These are phyloP conservation scores for Candida namnaoensis DNA, from an alignment of 805 yeast genomes.

Conservation along the genomic window DNA sequence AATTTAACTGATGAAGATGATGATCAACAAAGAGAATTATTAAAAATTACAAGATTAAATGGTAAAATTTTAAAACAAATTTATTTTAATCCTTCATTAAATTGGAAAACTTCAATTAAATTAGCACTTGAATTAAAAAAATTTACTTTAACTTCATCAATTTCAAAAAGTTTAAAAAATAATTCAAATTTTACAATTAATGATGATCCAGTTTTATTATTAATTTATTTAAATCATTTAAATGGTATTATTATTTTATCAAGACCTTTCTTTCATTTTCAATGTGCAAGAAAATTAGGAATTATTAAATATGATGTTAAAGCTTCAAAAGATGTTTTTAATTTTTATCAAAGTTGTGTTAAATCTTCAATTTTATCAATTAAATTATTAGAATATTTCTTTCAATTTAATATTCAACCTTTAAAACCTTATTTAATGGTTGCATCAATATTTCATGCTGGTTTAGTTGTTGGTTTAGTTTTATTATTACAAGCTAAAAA, in stretches of 20 bases:
- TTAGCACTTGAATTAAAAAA: conserved; percentile 26
- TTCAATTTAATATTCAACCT: conserved; percentile 22
- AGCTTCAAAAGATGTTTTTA: conserved; percentile 5
- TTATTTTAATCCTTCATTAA: conserved; percentile 23
- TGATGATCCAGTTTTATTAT: conserved; percentile 11
- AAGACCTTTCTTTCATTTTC: conserved; percentile 32
- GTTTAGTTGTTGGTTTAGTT: conserved; percentile 25
- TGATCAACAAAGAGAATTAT: conserved; percentile 21
- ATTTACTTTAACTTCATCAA: conserved; percentile 25
- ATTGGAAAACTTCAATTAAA: conserved; percentile 21
- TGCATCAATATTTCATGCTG: conserved; percentile 26
- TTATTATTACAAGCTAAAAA: conserved; percentile 14
- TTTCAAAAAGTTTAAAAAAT: conserved; percentile 10
- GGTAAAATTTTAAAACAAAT: conserved; percentile 23
- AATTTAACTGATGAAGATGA: conserved; percentile 2
- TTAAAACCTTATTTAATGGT: conserved; percentile 25
- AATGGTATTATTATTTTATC: conserved; percentile 28
- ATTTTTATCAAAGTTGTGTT: conserved; percentile 26
- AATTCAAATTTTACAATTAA: conserved; percentile 7
- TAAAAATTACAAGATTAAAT: conserved; percentile 20
- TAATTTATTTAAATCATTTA: conserved; percentile 28
- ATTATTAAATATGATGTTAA: conserved; percentile 8
- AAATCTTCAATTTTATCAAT: conserved; percentile 27
- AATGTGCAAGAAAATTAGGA: conserved; percentile 15
- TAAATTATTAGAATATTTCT: conserved; percentile 20